Base-by-base conservation (phyloP, 179 eudicot species). In the Heliamphora pulchella region DNA sequence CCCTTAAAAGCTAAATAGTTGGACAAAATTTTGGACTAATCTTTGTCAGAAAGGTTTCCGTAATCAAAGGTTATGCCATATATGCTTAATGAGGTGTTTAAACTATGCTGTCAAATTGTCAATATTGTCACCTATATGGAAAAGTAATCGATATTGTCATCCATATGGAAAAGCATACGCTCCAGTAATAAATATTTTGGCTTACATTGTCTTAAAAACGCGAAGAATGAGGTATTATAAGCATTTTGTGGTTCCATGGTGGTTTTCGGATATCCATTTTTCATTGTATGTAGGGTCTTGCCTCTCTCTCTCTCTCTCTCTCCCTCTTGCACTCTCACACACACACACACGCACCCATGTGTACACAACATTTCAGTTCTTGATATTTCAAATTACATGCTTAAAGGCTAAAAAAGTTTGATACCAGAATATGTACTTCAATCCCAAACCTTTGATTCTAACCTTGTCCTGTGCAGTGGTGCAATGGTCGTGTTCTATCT, bases 401-500 rank as follows among this genome's bases (percentile, higher is more conserved):
- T 58, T 4, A 17, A 58, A 2, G 63, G 63, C 63, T 14, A 58
- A 58, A 51, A 51, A 54, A 8, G 58, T 54, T 10, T 8, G 58
- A 54, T 7, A 8, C 41, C 61, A 13, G 2, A 31, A 41, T 11
- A 31, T 74, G 62, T 10, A 50, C 46, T 51, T 54, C 2, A 2
- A 43, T 53, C 44, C 64, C 63, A 22, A 55, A 54, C n/a, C 2
- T 14, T 54, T 11, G 17, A 51, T 14, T 50, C 0, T 4, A 7
- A 6, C 54, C 63, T 78, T 83, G 47, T 78, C 79, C 22, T 77
- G 15, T 89, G 90, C 95, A 95, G 98, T 84, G 93, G 92, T 48
- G 92, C 86, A 39, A 88, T 91, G 71, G 87, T 88, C 48, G 89
- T 86, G 59, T 96, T 96, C 89, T 96, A 82, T 72, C 65, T 86